These are phyloP conservation scores for Tricholoma bakamatsutake DNA, from an alignment of 768 basidiomycete genomes.

Conservation along the genomic window DNA sequence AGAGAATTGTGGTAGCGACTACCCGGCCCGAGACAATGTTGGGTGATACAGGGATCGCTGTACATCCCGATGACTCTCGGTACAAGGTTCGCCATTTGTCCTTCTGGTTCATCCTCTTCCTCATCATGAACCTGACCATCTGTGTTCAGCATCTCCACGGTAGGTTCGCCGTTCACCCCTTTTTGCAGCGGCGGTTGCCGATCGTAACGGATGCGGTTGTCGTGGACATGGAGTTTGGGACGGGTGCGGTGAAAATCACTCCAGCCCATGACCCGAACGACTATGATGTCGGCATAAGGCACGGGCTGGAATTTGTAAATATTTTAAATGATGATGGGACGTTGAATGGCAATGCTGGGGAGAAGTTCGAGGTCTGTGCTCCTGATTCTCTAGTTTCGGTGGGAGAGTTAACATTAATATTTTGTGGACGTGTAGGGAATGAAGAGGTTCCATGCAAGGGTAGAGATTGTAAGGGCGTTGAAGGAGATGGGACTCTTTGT, in stretches of 20 bases:
- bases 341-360: slow-evolving; percentile 84
- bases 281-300: slow-evolving; percentile 88
- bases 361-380: slow-evolving; percentile 57
- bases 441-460: slow-evolving; percentile 94
- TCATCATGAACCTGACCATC: too few relatives aligned
- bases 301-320: slow-evolving; percentile 88
- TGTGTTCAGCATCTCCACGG: slow-evolving; percentile 96
- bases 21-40: slow-evolving; percentile 99
- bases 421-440: slow-evolving; percentile 55
- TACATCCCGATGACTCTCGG: slow-evolving; percentile 88
- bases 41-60: slow-evolving; percentile 95
- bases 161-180: slow-evolving; percentile 87
- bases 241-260: slow-evolving; percentile 98
- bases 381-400: background rate
- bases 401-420: background rate
- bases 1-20: slow-evolving; percentile 89
- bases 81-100: slow-evolving; percentile 52
- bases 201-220: slow-evolving; percentile 83
- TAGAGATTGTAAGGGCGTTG: slow-evolving; percentile 74
- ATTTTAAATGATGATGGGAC: slow-evolving; percentile 97
- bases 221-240: slow-evolving; percentile 95
- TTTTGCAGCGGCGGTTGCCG: slow-evolving; percentile 78
- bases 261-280: slow-evolving; percentile 98
- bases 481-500: slow-evolving; percentile 82
- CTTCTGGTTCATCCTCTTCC: background rate